Base-by-base conservation (phyloP, 2,329 filamentous ascomycete genomes). In the Colletotrichum limetticola region DNA sequence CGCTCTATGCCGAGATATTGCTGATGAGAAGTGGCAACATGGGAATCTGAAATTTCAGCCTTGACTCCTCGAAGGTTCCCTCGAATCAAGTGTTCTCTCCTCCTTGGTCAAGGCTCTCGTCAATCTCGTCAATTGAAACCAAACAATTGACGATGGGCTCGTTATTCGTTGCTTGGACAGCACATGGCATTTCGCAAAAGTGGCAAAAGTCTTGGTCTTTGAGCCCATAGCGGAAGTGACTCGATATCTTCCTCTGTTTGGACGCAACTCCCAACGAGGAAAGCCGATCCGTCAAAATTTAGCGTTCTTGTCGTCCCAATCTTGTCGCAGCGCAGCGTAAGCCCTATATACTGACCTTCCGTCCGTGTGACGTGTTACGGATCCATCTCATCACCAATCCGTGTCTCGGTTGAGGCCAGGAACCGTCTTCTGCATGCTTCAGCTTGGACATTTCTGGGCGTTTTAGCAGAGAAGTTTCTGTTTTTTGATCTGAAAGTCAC, bases 201-300 rank as follows among this genome's bases (percentile, higher is more conserved):
- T 63, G 60, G 42, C 60, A 35, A 53, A 53, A 35, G 42, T 26
- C 60, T 63, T 26, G 46, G 60, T 63, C 28, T 63, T 53, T 5
- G 60, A 16, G 60, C 24, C 28, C 46, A 35, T n/a, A 35, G 42
- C 46, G 46, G 9, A 26, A 19, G 30, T 32, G 30, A 32, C 30
- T 32, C 30, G 30, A 16, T 42, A 16, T 42, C 5, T 42, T 16
- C 4, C 12, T 42, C 12, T 42, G 37, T 42, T 42, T 42, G 37
- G 37, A 49, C 42, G 19, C n/a, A 8, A 24, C 24, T 30, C 16
- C 12, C 19, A 63, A 63, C 19, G 4, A n/a, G 28, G 7, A 63
- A 22, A 35, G 19, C 46, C 16, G 8, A 26, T 32, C 28, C 28
- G 46, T 28, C 3, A 1, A n/a, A n/a, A 11, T n/a, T 7, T n/a